These are phyloP conservation scores for Coleophoma crateriformis DNA, from an alignment of 2,329 filamentous ascomycete species.

Conservation along the genomic window DNA sequence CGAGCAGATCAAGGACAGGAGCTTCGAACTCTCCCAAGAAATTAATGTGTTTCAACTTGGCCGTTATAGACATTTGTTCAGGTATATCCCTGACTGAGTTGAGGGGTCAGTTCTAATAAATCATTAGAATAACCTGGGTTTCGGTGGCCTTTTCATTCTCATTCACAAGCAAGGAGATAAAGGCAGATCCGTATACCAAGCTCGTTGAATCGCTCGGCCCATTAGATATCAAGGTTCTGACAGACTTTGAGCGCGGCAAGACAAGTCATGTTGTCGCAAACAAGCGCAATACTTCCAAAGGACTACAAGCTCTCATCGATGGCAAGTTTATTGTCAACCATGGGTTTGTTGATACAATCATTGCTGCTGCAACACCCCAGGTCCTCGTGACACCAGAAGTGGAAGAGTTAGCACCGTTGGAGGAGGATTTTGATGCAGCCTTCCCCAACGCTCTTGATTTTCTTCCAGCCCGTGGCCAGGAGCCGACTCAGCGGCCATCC, in stretches of 20 bases:
- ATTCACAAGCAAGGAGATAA: slow-evolving; percentile 65
- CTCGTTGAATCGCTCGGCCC: slow-evolving; percentile 67
- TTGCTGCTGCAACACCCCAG: slow-evolving; percentile 47
- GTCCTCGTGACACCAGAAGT: slow-evolving; percentile 31
- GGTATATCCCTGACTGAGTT: slow-evolving; percentile 31
- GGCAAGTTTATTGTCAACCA: slow-evolving; percentile 70
- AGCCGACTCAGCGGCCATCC: slow-evolving; percentile 63
- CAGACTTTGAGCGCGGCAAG: slow-evolving; percentile 60
- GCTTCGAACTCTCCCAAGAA: slow-evolving; percentile 47
- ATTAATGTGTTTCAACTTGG: slow-evolving; percentile 68
- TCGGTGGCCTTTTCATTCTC: slow-evolving; percentile 79
- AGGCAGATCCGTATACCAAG: slow-evolving; percentile 55
- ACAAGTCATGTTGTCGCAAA: slow-evolving; percentile 87
- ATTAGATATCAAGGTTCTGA: slow-evolving; percentile 81
- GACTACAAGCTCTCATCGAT: slow-evolving; percentile 80
- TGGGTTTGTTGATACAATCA: slow-evolving; percentile 68
- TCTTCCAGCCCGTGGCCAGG: slow-evolving; percentile 69
- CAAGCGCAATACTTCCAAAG: slow-evolving; percentile 85
- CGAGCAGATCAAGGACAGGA: slow-evolving; percentile 58
- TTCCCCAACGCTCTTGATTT: slow-evolving; percentile 74
- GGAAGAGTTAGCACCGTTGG: slow-evolving; percentile 47
- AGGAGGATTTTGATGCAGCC: slow-evolving; percentile 69
- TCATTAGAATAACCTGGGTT: slow-evolving; percentile 66
- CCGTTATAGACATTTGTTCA: slow-evolving; percentile 58
- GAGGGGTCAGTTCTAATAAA: slow-evolving; percentile 1